A percentile compares a stretch with the other conserved stretches of the same genome.
These are phyloP conservation scores for Dioszegia crocea DNA, from an alignment of 768 basidiomycete species.

Conservation along the genomic window DNA sequence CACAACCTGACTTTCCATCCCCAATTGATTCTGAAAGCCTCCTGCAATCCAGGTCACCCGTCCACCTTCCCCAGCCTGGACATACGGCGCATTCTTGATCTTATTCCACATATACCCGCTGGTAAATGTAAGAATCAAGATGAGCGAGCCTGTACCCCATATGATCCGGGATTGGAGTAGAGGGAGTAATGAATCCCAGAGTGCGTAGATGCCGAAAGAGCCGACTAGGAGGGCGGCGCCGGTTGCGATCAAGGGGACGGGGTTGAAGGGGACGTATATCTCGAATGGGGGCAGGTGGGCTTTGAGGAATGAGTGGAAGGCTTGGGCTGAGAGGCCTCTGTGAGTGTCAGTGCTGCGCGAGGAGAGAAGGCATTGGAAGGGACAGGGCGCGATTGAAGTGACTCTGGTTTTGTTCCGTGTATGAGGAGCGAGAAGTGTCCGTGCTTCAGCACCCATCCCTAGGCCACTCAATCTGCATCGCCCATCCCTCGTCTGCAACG, in stretches of 20 bases:
- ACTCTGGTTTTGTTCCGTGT: no score
- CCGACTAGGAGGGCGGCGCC: conserved; percentile 52
- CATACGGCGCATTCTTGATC: conserved; percentile 74
- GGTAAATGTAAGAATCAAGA: conserved; percentile 75
- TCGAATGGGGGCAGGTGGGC: conserved; percentile 66
- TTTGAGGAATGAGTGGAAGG: conserved; percentile 71
- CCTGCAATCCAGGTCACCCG: conserved; percentile 72
- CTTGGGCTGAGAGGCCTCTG: conserved; percentile 78
- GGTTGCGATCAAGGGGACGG: conserved; percentile 55
- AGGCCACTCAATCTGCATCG: no score
- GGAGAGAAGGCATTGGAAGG: neutral
- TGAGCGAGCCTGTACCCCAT: conserved; percentile 55
- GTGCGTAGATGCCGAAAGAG: conserved; percentile 54
- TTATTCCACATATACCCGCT: conserved; percentile 95
- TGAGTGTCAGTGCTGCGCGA: neutral
- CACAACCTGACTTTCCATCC: conserved; percentile 86
- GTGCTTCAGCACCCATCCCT: no score
- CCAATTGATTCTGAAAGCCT: conserved; percentile 85
- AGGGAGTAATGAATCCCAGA: conserved; percentile 38
- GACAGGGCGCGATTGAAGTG: no score
- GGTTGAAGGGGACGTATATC: conserved; percentile 68
- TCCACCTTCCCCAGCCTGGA: conserved; percentile 54
- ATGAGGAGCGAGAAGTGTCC: no score
- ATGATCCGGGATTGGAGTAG: conserved; percentile 40
- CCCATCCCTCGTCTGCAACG: no score